phyloP scores from a whole-genome alignment of 371 early-diverging fungal species.

The Racocetra persica region DNA sequence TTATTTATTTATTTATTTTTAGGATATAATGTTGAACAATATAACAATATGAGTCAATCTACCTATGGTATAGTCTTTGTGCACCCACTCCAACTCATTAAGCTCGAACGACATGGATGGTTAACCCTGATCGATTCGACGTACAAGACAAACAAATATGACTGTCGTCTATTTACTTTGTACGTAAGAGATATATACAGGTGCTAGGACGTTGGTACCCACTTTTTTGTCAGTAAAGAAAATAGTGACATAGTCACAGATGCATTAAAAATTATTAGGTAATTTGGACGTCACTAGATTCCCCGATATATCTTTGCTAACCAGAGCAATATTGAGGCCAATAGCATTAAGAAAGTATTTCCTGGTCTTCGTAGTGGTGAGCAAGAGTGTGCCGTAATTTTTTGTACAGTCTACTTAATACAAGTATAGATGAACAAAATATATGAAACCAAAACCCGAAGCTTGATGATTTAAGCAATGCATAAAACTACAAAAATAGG shows the following conservation, averaged over 20 bases:
- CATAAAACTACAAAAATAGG: slow-evolving; percentile 44
- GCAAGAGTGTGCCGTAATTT: slow-evolving; percentile 25
- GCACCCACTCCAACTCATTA: no score
- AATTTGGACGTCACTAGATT: background rate
- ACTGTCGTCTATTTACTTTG: background rate
- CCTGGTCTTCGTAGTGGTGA: background rate
- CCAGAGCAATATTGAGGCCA: background rate
- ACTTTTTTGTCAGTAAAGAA: background rate
- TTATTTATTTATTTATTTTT: no score
- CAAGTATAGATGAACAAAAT: slow-evolving; percentile 38
- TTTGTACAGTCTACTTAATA: slow-evolving; percentile 39
- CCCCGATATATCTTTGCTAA: background rate
- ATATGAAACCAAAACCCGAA: slow-evolving; percentile 4
- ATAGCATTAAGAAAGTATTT: background rate
- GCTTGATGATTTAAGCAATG: slow-evolving; percentile 39
- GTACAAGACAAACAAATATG: no score
- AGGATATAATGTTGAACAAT: no score
- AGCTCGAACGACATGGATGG: no score
- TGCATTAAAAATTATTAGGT: slow-evolving; percentile 22
- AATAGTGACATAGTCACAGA: background rate
- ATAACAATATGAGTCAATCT: no score
- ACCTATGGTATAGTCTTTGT: no score
- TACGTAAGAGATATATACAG: background rate
- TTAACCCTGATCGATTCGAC: no score
- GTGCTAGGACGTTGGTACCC: background rate